A percentile compares a stretch with the other conserved stretches of the same genome.
These are phyloP conservation scores for Paecilomyces dactylethromorphus DNA, from an alignment of 2,329 filamentous ascomycete species.

Conservation along the genomic window DNA sequence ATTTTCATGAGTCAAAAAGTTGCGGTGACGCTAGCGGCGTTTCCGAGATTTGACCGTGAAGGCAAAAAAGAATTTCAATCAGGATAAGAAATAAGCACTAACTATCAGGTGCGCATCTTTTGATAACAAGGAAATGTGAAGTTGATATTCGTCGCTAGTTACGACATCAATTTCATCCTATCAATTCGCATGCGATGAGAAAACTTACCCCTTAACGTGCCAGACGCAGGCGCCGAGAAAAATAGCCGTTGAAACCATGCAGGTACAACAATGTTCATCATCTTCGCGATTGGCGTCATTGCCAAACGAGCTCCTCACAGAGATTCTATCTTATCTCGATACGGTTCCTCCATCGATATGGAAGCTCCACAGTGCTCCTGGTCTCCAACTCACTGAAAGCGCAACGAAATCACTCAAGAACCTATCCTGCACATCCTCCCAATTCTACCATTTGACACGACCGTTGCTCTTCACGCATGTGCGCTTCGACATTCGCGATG, in stretches of 20 bases:
- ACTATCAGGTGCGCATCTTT: not conserved
- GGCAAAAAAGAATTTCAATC: not conserved
- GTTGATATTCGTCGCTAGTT: not conserved
- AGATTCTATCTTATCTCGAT: conserved; percentile 53
- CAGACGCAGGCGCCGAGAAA: not conserved
- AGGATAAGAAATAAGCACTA: not conserved
- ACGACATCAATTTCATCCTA: not conserved
- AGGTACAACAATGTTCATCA: not conserved
- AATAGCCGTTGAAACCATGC: not conserved
- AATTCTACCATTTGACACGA: conserved; percentile 47
- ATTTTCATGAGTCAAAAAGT: not conserved
- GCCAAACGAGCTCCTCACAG: conserved; percentile 56
- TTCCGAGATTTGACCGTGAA: not conserved
- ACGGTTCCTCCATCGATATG: conserved; percentile 42
- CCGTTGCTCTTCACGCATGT: conserved; percentile 54
- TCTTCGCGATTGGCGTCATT: not conserved
- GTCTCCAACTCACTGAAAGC: conserved; percentile 34
- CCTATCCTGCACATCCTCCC: conserved; percentile 47
- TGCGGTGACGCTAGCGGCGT: not conserved
- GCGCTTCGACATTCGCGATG: conserved; percentile 31
- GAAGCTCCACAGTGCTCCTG: conserved; percentile 46
- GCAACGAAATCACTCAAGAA: conserved; percentile 46
- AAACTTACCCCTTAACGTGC: not conserved
- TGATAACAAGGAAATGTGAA: not conserved
- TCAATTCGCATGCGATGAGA: not conserved